phyloP scores from a whole-genome alignment of 2,329 filamentous ascomycete species.

The Sporothrix brunneoviolacea region DNA sequence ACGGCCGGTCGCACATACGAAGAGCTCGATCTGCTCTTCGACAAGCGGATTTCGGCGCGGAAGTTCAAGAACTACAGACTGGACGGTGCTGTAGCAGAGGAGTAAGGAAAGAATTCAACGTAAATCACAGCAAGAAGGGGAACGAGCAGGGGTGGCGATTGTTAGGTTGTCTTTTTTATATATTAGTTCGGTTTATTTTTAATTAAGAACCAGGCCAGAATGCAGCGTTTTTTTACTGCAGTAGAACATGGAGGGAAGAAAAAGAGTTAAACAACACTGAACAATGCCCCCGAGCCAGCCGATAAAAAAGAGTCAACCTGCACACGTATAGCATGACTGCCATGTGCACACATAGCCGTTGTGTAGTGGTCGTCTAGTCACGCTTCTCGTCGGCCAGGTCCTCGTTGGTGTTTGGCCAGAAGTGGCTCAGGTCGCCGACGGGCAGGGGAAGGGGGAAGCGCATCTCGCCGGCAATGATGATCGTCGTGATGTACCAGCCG shows the following conservation, averaged over 20 bases:
- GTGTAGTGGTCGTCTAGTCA: neutral
- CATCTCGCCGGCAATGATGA: slow-evolving; percentile 49
- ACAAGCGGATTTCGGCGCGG: slow-evolving; percentile 35
- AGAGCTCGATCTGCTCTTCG: slow-evolving; percentile 51
- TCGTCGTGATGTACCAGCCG: slow-evolving; percentile 47
- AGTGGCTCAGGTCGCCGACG: slow-evolving; percentile 43
- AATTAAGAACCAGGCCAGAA: neutral
- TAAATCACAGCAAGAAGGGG: neutral
- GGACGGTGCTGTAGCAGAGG: too few relatives aligned
- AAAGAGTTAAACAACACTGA: neutral
- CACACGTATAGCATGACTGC: too few relatives aligned
- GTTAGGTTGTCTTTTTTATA: neutral
- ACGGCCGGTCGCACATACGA: slow-evolving; percentile 47
- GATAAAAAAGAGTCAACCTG: neutral
- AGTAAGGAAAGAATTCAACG: neutral
- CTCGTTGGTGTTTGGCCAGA: slow-evolving; percentile 37
- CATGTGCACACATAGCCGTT: too few relatives aligned
- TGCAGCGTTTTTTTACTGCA: neutral
- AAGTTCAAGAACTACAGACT: slow-evolving; percentile 25
- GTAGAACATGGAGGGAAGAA: neutral
- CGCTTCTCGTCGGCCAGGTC: slow-evolving; percentile 16
- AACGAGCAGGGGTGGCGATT: neutral
- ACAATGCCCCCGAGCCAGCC: neutral
- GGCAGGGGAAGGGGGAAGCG: slow-evolving; percentile 41
- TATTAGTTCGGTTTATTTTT: neutral